Conservation (phyloP, 495 filamentous ascomycete genomes). For the Pyrenopolyporus hunteri region DNA sequence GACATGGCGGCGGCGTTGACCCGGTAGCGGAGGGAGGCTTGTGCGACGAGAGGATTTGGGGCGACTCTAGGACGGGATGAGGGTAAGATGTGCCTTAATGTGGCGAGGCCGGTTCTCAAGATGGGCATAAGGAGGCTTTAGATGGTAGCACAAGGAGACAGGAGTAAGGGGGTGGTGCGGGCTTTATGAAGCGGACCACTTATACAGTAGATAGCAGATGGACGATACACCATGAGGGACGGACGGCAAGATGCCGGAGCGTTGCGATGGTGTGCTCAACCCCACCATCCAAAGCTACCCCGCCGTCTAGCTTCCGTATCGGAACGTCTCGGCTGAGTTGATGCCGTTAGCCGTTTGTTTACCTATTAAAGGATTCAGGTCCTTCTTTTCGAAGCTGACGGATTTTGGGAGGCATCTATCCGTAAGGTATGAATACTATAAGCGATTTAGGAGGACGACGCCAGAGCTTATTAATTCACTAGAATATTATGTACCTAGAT, state of each 20-base stretch:
- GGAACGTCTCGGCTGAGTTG: conserved; percentile 23
- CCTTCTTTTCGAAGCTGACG: too few species aligned
- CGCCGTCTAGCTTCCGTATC: conserved; percentile 29
- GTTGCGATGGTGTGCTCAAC: conserved; percentile 36
- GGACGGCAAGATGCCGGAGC: conserved; percentile 18
- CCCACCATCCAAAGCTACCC: conserved; percentile 29
- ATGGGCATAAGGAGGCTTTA: conserved; percentile 24
- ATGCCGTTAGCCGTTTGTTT: neutral
- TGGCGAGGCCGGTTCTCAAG: conserved; percentile 22
- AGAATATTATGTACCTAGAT: too few species aligned
- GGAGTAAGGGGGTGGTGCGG: neutral
- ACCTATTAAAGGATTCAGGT: too few species aligned
- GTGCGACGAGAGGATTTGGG: neutral
- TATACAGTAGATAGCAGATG: too few species aligned
- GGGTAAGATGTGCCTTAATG: conserved; percentile 14
- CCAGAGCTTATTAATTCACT: too few species aligned
- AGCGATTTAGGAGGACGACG: too few species aligned
- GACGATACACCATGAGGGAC: neutral
- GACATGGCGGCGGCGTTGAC: conserved; percentile 61
- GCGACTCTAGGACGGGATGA: neutral
- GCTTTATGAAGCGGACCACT: neutral
- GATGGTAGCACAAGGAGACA: neutral
- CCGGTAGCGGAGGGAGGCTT: too few species aligned
- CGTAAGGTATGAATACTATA: too few species aligned
- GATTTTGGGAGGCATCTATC: too few species aligned